Base-by-base conservation (phyloP, 1,139 yeast species). In the Meyerozyma guilliermondii region DNA sequence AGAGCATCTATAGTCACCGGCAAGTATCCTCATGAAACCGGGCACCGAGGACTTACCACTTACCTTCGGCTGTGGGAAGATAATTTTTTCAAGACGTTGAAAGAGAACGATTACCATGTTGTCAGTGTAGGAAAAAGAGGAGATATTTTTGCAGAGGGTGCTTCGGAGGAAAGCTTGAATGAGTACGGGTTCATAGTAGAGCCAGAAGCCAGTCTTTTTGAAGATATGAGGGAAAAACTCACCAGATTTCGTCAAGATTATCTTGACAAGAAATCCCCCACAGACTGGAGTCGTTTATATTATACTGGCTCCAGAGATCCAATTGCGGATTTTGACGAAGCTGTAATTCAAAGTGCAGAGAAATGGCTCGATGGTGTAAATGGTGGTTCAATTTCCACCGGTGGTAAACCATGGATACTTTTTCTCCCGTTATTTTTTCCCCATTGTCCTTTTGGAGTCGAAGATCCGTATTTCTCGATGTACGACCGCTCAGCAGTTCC, bases 391-490 rank as follows among this genome's bases (percentile, higher is more conserved):
- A 33, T 33, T 7, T 35, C 39, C 26, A 42, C 50, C 4, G 43
- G 42, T 10, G 45, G 43, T 8, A 46, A 48, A 20, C 52, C 52
- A 7, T 49, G 52, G 52, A 43, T 49, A 11, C 38, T 49, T 9
- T 43, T 49, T 28, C 39, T 50, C 16, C 52, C 53, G 2, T 39
- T 50, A 16, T 26, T 50, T 30, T 50, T 50, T 33, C 51, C 53
- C 17, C 53, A 50, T 43, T 41, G 46, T 30, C 53, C 53, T 1
- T 50, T 50, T 44, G 43, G 43, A 3, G 51, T 50, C 11, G 53
- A 50, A 39, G 53, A 50, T 31, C 53, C 52, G 14, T 50, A 48
- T 27, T 50, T 42, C 38, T 39, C 48, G n/a, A 37, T 48, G 50
- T 50, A 50, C 38, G 42, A 43, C 14, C 41, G 51, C 29, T 13